Conservation (phyloP, 176 grass and related monocot species). For the Luzula sylvatica region DNA sequence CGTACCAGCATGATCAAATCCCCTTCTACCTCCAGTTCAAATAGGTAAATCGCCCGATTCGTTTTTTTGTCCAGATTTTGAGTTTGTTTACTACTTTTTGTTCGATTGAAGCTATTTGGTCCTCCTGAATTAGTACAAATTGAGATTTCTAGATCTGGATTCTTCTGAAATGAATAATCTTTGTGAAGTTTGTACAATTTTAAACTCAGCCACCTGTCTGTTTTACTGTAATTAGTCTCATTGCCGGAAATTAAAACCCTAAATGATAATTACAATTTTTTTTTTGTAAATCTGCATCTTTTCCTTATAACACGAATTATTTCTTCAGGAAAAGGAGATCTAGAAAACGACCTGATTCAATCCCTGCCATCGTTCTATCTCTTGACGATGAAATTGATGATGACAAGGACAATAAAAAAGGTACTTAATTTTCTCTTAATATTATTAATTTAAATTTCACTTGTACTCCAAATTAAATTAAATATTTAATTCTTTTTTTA, state of each 20-base stretch:
- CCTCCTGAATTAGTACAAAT: neutral
- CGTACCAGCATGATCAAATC: slow-evolving; percentile 28
- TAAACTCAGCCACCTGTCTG: too few species aligned
- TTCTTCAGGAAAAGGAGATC: slow-evolving; percentile 51
- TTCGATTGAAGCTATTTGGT: too few species aligned
- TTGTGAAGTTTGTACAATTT: too few species aligned
- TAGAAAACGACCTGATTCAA: slow-evolving; percentile 28
- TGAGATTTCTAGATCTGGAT: too few species aligned
- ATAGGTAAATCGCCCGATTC: slow-evolving; percentile 7
- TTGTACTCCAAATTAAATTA: neutral
- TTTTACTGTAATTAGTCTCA: too few species aligned
- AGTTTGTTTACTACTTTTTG: too few species aligned
- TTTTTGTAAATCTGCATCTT: neutral
- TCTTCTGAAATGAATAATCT: neutral
- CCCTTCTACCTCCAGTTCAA: slow-evolving; percentile 40
- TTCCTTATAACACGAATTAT: neutral
- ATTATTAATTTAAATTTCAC: too few species aligned
- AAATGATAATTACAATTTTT: neutral
- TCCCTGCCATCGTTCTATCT: slow-evolving; percentile 41
- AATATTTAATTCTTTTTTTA: slow-evolving; percentile 3
- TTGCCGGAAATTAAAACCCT: too few species aligned
- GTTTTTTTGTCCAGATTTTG: neutral
- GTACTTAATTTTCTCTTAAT: neutral
- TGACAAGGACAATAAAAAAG: neutral
- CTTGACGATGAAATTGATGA: slow-evolving; percentile 56